Evolutionary conservation across 345 rosid genomes (phyloP).

Genomic region (Aegle marmelos): DNA sequence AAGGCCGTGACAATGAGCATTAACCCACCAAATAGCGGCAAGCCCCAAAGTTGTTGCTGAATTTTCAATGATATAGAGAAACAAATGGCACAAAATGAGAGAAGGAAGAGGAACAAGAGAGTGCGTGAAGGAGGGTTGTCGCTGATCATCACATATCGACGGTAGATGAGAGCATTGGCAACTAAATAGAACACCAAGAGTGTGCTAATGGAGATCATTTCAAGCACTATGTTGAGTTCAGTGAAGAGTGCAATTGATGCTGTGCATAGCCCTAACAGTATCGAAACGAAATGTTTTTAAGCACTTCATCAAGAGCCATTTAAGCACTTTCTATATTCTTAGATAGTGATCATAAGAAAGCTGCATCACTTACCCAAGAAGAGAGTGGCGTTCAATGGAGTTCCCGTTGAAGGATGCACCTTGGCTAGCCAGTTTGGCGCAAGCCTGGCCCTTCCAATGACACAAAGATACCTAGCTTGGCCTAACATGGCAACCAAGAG

Average conservation of each 20-base stretch:
- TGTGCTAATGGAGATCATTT: constrained; percentile 74
- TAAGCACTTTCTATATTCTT: background rate
- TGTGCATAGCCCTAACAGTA: constrained; percentile 72
- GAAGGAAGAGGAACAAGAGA: constrained; percentile 63
- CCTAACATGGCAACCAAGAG: constrained; percentile 95
- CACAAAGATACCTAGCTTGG: constrained; percentile 97
- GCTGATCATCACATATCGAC: constrained; percentile 47
- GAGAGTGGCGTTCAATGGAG: constrained; percentile 92
- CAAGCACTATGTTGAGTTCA: constrained; percentile 61
- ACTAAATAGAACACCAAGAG: constrained; percentile 84
- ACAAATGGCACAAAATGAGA: constrained; percentile 50
- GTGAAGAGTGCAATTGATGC: constrained; percentile 90
- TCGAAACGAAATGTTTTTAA: background rate
- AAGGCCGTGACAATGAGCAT: constrained; percentile 36
- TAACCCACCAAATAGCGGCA: constrained; percentile 40
- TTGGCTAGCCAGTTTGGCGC: constrained; percentile 89
- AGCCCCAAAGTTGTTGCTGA: constrained; percentile 51
- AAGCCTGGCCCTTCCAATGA: constrained; percentile 76
- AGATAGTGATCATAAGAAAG: background rate
- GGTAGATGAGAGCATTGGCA: constrained; percentile 84
- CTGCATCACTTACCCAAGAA: constrained; percentile 57
- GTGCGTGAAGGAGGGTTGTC: constrained; percentile 49
- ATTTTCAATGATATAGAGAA: constrained; percentile 77
- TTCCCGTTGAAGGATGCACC: constrained; percentile 94
- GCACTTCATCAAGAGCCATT: background rate